Percentiles rank a stretch among this genome's conserved stretches.
phyloP scores from a whole-genome alignment of 139 green algal genomes.

The Picochlorum costavermella region DNA sequence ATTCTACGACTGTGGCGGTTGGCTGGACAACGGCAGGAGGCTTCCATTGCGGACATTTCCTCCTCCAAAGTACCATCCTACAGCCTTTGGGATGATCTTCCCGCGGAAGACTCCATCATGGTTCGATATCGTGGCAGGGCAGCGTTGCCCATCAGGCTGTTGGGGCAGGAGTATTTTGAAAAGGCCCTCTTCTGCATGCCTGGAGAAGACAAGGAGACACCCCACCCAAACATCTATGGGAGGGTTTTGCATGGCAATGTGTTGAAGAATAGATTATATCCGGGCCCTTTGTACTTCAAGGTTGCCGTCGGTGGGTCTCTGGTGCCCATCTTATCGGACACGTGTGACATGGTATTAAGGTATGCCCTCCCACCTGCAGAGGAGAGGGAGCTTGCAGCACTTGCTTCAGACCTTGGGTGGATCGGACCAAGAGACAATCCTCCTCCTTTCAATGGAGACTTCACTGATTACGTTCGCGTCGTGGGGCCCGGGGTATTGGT shows the following conservation, averaged over 20 bases:
- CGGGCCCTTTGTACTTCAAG: slow-evolving; percentile 2
- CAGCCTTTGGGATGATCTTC: slow-evolving; percentile 27
- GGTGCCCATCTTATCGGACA: not conserved
- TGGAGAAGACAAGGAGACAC: not conserved
- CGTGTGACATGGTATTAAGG: not conserved
- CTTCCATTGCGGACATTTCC: slow-evolving; percentile 1
- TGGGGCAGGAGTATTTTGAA: slow-evolving; percentile 8
- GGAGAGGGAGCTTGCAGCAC: not conserved
- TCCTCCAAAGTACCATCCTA: slow-evolving; percentile 15
- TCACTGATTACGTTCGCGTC: slow-evolving; percentile 23
- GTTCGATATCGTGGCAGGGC: slow-evolving; percentile 19
- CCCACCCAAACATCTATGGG: not conserved
- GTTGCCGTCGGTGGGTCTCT: not conserved
- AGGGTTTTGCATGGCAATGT: not conserved
- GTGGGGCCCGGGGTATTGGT: slow-evolving; percentile 21
- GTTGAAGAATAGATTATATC: not conserved
- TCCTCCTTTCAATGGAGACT: slow-evolving; percentile 17
- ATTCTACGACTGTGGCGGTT: slow-evolving; percentile 27
- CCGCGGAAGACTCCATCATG: slow-evolving; percentile 3
- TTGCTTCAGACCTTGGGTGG: slow-evolving; percentile 11
- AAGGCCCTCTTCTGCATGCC: not conserved
- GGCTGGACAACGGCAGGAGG: slow-evolving; percentile 18
- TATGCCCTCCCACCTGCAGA: not conserved
- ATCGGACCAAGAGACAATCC: slow-evolving; percentile 11
- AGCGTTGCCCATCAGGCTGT: slow-evolving; percentile 12